phyloP scores from a whole-genome alignment of 73 alveolate species.

The Paramecium octaurelia region DNA sequence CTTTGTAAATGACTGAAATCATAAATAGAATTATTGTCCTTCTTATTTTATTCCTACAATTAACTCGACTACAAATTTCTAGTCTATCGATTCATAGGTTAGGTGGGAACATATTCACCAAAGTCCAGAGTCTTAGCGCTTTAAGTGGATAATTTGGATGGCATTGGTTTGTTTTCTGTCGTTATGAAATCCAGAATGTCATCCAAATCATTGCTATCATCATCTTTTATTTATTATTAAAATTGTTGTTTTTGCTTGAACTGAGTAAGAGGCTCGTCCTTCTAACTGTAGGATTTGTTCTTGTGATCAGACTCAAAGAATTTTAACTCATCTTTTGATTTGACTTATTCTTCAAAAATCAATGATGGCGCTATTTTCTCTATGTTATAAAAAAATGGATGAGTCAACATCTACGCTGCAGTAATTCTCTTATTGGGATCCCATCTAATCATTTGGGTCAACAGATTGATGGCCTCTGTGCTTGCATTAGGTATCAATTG shows the following conservation, averaged over 20 bases:
- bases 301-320: background rate
- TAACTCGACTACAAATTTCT: background rate
- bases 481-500: constrained; percentile 83
- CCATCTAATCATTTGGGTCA: constrained; percentile 87
- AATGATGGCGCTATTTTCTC: background rate
- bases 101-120: constrained; percentile 15
- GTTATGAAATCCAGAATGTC: background rate
- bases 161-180: background rate
- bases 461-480: constrained; percentile 89
- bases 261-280: background rate
- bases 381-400: constrained; percentile 76
- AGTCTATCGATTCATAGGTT: background rate
- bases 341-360: background rate
- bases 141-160: background rate
- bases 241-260: background rate
- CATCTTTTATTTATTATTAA: background rate
- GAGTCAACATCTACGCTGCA: constrained; percentile 83
- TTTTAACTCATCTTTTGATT: background rate
- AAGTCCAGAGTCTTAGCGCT: background rate
- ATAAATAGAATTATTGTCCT: constrained; percentile 4
- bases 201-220: constrained; percentile 44
- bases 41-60: background rate
- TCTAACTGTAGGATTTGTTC: background rate
- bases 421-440: constrained; percentile 97
- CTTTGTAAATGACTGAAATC: background rate